phyloP scores from a whole-genome alignment of 352 stramenopile species.

The Phytophthora multivora region DNA sequence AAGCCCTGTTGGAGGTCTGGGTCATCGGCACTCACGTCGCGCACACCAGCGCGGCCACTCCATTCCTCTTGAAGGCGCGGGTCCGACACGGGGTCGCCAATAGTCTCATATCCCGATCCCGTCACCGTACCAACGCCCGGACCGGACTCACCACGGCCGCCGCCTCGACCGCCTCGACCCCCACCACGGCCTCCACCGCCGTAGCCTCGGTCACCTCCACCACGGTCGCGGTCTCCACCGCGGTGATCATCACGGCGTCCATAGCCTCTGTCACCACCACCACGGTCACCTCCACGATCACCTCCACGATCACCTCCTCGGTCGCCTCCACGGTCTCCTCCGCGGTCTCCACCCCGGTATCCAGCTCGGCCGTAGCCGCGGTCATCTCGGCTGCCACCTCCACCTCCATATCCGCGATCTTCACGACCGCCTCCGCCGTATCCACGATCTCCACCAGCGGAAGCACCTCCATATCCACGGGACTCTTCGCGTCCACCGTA shows the following conservation, averaged over 20 bases:
- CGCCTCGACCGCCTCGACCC: slow-evolving; percentile 37
- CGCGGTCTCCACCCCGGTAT: not conserved
- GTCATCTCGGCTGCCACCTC: slow-evolving; percentile 1
- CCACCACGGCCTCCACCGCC: slow-evolving; percentile 36
- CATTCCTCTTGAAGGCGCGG: slow-evolving; percentile 57
- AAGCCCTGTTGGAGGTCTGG: slow-evolving; percentile 44
- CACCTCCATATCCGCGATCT: slow-evolving; percentile 16
- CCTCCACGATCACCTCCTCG: slow-evolving; percentile 28
- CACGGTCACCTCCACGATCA: slow-evolving; percentile 31
- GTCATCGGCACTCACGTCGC: slow-evolving; percentile 50
- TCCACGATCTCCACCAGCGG: slow-evolving; percentile 6
- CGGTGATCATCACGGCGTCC: slow-evolving; percentile 38
- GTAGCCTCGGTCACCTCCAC: slow-evolving; percentile 31
- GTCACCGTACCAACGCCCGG: slow-evolving; percentile 43
- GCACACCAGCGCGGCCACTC: slow-evolving; percentile 38
- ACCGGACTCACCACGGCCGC: slow-evolving; percentile 39
- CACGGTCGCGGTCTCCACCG: slow-evolving; percentile 31
- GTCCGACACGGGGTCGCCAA: slow-evolving; percentile 55
- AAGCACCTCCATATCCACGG: slow-evolving; percentile 18
- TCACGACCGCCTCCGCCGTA: slow-evolving; percentile 11
- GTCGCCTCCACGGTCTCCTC: slow-evolving; percentile 7
- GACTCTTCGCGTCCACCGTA: slow-evolving; percentile 20
- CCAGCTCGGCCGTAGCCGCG: slow-evolving; percentile 16
- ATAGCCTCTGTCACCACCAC: slow-evolving; percentile 30
- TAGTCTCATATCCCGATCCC: slow-evolving; percentile 57